Base-by-base conservation (phyloP, 1,284 basidiomycete species). In the Mycena sp. region DNA sequence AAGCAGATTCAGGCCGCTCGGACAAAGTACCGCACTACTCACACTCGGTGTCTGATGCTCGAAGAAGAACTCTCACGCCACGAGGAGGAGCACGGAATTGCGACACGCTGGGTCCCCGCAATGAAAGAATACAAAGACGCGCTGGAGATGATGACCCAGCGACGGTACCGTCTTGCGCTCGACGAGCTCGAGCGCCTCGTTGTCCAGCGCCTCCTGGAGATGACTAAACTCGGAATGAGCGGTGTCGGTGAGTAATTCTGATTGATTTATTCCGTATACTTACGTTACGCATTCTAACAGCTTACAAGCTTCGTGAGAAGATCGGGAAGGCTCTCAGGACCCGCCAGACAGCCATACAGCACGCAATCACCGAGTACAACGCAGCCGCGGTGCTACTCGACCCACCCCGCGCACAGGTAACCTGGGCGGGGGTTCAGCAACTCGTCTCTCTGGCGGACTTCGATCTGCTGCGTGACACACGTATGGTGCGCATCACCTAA, bases 101-200 rank as follows among this genome's bases (percentile, higher is more conserved):
- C 21, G 16, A 17, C n/a, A 14, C 51, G 60, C 12, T 69, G 68
- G 68, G 30, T 21, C 16, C 46, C 59, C 6, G 25, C 26, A 14
- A 21, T 28, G 12, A 6, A 29, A 12, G 63, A 65, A 14, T 70
- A 70, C 40, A 41, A 25, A 14, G 35, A 58, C 1, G 52, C 53
- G 1, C 21, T 57, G 4, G 32, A 19, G 2, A 32, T 46, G 6
- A 21, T 67, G 19, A 37, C 40, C 16, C 26, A 65, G 26, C 66
- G 68, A 10, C 45, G 63, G 30, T 73, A 69, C 51, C 64, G 59
- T 5, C 58, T 46, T 6, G 66, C 67, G 6, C 40, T 73, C n/a
- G 71, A 72, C 49, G 32, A 55, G 9, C 67, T 73, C 3, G 64
- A 73, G 43, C 25, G 58, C 9, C 58, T 73, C 1, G 67, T 73